Base-by-base conservation (phyloP, 2,329 filamentous ascomycete species). In the Penicillium sp. region DNA sequence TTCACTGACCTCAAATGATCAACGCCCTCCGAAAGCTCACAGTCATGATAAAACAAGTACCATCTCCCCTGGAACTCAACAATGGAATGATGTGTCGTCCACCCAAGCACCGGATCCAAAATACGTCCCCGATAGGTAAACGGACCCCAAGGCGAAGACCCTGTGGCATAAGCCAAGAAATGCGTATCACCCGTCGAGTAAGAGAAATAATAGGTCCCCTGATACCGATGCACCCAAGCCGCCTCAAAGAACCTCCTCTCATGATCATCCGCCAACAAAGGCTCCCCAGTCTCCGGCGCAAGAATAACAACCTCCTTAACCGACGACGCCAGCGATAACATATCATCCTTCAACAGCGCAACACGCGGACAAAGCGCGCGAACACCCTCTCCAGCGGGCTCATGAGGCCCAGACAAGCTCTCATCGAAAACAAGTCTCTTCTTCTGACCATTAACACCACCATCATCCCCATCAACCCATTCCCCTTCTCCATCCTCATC, bases 61-160 rank as follows among this genome's bases (percentile, higher is more conserved):
- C 89, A 91, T 62, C 81, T 83, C 4, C 83, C 87, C 73, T 84
- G 72, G 68, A 89, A 90, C 78, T 91, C 88, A 10, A 88, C 87
- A 64, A 93, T 88, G 3, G 86, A 89, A 72, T 92, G 89, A 75
- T 92, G 89, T 54, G 89, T 93, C 43, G 89, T 92, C 89, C 89
- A 93, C 1, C 89, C 89, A 27, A 89, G 73, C 6, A 93, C 89
- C 0, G 89, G 89, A 78, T 91, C 88, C 49, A 93, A 72, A 54
- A 93, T 88, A 47, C 84, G 77, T 0, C 89, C 89, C 0, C 79
- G 82, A 61, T 91, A 92, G 1, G 84, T 89, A 66, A 92, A 92
- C 0, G 89, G 89, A 0, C 89, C 89, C 12, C 85, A 75, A 0
- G 89, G 89, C 57, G 75, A 86, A 6, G 83, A 78, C 0, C 86